phyloP scores from a whole-genome alignment of 805 yeast species.

The Candida quercuum region DNA sequence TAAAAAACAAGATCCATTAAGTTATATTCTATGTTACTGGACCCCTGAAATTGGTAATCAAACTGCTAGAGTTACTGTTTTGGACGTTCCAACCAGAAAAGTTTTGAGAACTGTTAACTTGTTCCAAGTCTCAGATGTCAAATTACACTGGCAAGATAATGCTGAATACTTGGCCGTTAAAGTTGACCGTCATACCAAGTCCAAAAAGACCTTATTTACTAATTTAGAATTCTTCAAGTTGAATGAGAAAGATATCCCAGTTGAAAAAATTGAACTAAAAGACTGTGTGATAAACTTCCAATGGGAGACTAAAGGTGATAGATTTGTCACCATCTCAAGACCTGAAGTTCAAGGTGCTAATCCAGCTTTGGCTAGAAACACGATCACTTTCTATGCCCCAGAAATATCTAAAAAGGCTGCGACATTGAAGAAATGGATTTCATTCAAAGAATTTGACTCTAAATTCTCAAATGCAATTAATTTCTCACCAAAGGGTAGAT shows the following conservation, averaged over 20 bases:
- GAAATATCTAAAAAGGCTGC: conserved; percentile 50
- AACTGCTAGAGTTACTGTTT: conserved; percentile 88
- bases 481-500: conserved; percentile 95
- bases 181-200: conserved; percentile 95
- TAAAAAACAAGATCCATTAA: conserved; percentile 45
- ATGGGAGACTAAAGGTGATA: conserved; percentile 93
- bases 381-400: conserved; percentile 75
- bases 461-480: conserved; percentile 66
- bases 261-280: conserved; percentile 88
- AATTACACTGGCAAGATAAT: conserved; percentile 90
- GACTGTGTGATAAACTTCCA: conserved; percentile 84
- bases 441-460: conserved; percentile 49
- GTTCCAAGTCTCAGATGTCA: conserved; percentile 90
- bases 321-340: conserved; percentile 77
- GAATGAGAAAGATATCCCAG: conserved; percentile 86
- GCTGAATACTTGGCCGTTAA: conserved; percentile 83
- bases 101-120: conserved; percentile 86
- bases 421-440: conserved; percentile 49
- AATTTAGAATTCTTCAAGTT: conserved; percentile 88
- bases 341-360: conserved; percentile 44
- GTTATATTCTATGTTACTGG: conserved; percentile 85
- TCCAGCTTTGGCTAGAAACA: conserved; percentile 60
- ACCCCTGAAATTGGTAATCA: conserved; percentile 91
- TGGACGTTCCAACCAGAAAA: conserved; percentile 80
- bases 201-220: conserved; percentile 86